Conservation (phyloP, 768 basidiomycete genomes). For the Lactarius tabidus region DNA sequence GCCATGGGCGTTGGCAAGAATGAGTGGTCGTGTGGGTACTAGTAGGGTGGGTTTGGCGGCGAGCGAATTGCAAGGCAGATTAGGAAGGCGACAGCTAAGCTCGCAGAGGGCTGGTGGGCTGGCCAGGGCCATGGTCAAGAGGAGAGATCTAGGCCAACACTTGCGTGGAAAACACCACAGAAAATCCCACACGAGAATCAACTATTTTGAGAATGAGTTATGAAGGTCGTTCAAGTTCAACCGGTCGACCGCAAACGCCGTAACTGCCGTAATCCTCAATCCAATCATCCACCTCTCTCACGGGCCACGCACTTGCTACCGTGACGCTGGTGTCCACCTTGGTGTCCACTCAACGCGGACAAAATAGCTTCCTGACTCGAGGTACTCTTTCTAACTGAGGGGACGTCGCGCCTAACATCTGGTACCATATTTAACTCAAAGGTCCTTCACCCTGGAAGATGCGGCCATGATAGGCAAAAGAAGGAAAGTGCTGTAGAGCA, state of each 20-base stretch:
- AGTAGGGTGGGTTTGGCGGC: constrained; percentile 36
- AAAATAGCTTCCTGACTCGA: background rate
- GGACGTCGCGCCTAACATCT: background rate
- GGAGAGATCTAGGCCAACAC: background rate
- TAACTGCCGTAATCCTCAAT: background rate
- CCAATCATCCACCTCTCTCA: background rate
- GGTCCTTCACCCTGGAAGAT: background rate
- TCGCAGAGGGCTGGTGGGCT: background rate
- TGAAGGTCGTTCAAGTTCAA: too few relatives aligned
- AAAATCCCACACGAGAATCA: too few relatives aligned
- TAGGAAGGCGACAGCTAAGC: constrained; percentile 28
- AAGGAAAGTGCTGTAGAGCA: background rate
- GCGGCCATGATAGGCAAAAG: background rate
- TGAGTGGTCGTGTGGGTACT: constrained; percentile 6
- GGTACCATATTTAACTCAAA: too few relatives aligned
- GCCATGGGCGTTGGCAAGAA: constrained; percentile 7
- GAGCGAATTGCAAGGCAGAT: constrained; percentile 83
- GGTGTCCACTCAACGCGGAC: too few relatives aligned
- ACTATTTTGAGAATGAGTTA: too few relatives aligned
- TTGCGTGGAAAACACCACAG: background rate
- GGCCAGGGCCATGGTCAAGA: background rate
- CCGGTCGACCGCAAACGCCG: background rate
- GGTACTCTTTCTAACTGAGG: background rate
- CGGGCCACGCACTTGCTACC: too few relatives aligned
- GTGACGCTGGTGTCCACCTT: too few relatives aligned